Percentiles rank a stretch among this genome's conserved stretches.
Conservation (phyloP, 129 eudicot genomes). For the Scalesia atractyloides region DNA sequence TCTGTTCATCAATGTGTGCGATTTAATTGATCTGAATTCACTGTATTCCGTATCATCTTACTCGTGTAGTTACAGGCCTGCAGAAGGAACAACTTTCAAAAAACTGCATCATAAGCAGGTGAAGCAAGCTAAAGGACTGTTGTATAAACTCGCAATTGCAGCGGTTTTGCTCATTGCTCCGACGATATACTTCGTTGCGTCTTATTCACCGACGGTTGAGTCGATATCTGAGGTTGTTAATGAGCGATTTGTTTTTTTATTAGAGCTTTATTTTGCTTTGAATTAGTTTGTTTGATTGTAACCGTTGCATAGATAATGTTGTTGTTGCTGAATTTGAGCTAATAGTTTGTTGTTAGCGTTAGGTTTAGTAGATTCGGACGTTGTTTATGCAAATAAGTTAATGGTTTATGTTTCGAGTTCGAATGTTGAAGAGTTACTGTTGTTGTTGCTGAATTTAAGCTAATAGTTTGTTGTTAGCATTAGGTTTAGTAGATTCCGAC, state of each 20-base stretch:
- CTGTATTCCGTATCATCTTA: slow-evolving; percentile 16
- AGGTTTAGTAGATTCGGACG: slow-evolving; percentile 16
- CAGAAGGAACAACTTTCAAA: slow-evolving; percentile 39
- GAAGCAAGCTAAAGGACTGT: slow-evolving; percentile 68
- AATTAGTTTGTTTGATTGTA: slow-evolving; percentile 7
- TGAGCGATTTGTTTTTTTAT: neutral
- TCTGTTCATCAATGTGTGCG: slow-evolving; percentile 20
- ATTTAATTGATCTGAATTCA: slow-evolving; percentile 18
- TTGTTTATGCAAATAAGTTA: neutral
- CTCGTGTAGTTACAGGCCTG: slow-evolving; percentile 34
- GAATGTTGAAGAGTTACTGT: no score
- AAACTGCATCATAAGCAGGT: slow-evolving; percentile 45
- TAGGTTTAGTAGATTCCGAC: no score
- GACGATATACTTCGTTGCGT: slow-evolving; percentile 52
- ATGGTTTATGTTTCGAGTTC: no score
- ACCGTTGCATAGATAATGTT: neutral
- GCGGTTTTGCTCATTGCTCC: slow-evolving; percentile 59
- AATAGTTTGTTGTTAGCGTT: neutral
- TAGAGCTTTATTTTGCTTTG: slow-evolving; percentile 6
- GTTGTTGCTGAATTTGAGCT: slow-evolving; percentile 9
- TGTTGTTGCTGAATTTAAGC: no score
- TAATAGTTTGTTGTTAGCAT: no score
- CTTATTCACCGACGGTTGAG: slow-evolving; percentile 27
- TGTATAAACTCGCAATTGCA: slow-evolving; percentile 53
- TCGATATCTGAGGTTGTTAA: slow-evolving; percentile 56